Evolutionary conservation across 441 rosid species (phyloP).

Genomic region (Hura crepitans): DNA sequence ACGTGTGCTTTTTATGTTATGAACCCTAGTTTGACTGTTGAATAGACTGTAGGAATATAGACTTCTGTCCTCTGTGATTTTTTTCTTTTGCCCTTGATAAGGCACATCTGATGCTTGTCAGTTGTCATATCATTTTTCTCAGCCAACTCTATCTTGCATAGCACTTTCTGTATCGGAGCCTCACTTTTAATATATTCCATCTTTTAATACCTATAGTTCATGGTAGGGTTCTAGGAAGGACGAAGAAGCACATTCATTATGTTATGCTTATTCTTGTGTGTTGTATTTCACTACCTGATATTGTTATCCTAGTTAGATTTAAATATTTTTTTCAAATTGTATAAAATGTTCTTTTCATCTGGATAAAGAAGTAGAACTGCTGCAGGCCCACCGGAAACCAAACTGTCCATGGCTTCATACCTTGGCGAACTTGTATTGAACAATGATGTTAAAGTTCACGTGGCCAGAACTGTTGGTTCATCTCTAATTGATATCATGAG

Average conservation of each 20-base stretch:
- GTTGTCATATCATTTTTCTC: neutral
- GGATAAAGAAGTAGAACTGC: constrained; percentile 26
- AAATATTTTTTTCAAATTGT: neutral
- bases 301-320: neutral
- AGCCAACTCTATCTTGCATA: neutral
- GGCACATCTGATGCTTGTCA: too few species aligned
- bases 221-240: neutral
- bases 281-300: neutral
- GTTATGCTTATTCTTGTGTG: neutral
- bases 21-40: neutral
- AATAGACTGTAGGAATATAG: neutral
- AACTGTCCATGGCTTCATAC: constrained; percentile 78
- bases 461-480: constrained; percentile 81
- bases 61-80: neutral
- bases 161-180: neutral
- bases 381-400: constrained; percentile 81
- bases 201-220: neutral
- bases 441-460: constrained; percentile 71
- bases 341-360: constrained; percentile 11
- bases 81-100: constrained; percentile 1
- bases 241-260: neutral
- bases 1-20: neutral
- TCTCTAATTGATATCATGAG: constrained; percentile 71
- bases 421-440: constrained; percentile 83
- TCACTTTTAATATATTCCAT: neutral